Evolutionary conservation across 2,329 filamentous ascomycete genomes (phyloP).

Genomic region (Colletotrichum echinochloae): DNA sequence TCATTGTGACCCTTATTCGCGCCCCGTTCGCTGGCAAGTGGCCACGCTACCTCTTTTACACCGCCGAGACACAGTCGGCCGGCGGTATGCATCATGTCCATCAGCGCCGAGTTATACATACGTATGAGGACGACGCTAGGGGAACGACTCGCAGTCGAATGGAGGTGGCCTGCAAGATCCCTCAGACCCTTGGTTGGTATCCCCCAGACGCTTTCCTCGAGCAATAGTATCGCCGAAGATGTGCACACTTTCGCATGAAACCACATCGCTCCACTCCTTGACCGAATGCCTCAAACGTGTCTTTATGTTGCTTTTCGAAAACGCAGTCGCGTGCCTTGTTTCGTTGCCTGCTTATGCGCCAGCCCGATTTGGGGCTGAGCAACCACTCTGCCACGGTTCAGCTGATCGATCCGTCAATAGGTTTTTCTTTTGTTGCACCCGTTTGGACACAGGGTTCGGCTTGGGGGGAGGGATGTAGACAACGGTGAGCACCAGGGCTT

Average conservation of each 20-base stretch:
- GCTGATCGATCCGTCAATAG: background rate
- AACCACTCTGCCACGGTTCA: background rate
- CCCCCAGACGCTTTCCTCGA: conserved; percentile 2
- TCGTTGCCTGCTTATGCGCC: background rate
- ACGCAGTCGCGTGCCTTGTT: background rate
- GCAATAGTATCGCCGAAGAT: conserved; percentile 8
- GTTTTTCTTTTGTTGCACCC: background rate
- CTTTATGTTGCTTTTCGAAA: background rate
- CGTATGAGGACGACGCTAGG: background rate
- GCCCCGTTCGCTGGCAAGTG: conserved; percentile 18
- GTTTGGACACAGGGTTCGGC: background rate
- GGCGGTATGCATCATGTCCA: conserved; percentile 22
- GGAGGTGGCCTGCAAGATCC: conserved; percentile 18
- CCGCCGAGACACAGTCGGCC: conserved; percentile 17
- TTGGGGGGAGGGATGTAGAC: background rate
- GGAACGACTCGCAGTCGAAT: conserved; percentile 10
- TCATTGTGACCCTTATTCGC: conserved; percentile 2
- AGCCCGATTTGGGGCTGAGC: background rate
- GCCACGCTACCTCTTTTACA: conserved; percentile 18
- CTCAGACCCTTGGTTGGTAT: conserved; percentile 3
- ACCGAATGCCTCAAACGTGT: conserved; percentile 8
- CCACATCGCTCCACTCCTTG: conserved; percentile 7
- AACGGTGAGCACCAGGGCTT: background rate
- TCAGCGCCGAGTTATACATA: conserved; percentile 14
- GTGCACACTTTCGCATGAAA: background rate